phyloP scores from a whole-genome alignment of 306 rosid genomes.

The Vicia sativa region DNA sequence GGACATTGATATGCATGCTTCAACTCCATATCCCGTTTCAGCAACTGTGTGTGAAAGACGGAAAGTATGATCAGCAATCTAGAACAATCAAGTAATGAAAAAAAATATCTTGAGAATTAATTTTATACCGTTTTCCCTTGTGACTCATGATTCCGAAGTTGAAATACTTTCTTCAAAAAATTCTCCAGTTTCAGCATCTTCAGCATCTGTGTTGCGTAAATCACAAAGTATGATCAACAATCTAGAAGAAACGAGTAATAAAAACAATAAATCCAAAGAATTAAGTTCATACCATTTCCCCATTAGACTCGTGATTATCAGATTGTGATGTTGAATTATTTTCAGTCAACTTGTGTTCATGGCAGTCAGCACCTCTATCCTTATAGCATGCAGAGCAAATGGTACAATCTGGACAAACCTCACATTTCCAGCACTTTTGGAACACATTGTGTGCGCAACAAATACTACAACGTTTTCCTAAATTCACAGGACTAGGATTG shows the following conservation, averaged over 20 bases:
- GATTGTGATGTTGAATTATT: background rate
- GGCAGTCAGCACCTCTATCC: slow-evolving; percentile 46
- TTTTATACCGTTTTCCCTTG: too few relatives aligned
- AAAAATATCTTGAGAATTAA: background rate
- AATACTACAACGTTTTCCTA: slow-evolving; percentile 48
- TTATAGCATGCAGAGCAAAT: slow-evolving; percentile 50
- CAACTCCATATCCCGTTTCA: slow-evolving; percentile 30
- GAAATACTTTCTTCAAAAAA: slow-evolving; percentile 41
- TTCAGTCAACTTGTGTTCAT: slow-evolving; percentile 46
- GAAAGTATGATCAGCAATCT: background rate
- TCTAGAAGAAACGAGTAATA: background rate
- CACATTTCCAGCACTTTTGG: slow-evolving; percentile 50
- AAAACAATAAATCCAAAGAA: background rate
- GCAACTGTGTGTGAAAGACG: slow-evolving; percentile 30
- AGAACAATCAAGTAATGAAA: background rate
- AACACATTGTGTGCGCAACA: slow-evolving; percentile 39
- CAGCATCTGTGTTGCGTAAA: slow-evolving; percentile 30
- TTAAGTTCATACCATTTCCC: slow-evolving; percentile 23
- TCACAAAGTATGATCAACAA: background rate
- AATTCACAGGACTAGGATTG: slow-evolving; percentile 15
- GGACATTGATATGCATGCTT: slow-evolving; percentile 44
- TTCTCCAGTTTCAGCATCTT: slow-evolving; percentile 37
- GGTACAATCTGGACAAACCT: slow-evolving; percentile 46
- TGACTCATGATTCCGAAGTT: too few relatives aligned
- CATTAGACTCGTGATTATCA: slow-evolving; percentile 15